These are phyloP conservation scores for Cercospora nicotianae DNA, from an alignment of 2,329 filamentous ascomycete species.

Conservation along the genomic window DNA sequence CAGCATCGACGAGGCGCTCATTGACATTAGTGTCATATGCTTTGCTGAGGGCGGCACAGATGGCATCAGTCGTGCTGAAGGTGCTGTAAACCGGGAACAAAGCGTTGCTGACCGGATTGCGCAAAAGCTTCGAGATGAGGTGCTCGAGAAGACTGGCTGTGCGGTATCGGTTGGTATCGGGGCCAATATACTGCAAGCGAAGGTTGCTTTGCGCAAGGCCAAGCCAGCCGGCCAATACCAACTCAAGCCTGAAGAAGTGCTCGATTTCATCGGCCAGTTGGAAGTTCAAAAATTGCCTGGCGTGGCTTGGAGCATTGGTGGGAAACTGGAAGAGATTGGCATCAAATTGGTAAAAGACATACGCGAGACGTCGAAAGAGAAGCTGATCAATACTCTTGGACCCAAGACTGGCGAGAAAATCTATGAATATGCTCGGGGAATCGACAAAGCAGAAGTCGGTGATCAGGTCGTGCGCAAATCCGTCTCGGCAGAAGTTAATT, in stretches of 20 bases:
- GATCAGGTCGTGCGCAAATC: slow-evolving; percentile 86
- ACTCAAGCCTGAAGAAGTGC: slow-evolving; percentile 75
- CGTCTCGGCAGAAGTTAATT: slow-evolving; percentile 95
- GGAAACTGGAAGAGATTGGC: slow-evolving; percentile 84
- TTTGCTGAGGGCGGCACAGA: slow-evolving; percentile 65
- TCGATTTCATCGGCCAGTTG: slow-evolving; percentile 74
- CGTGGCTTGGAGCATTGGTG: slow-evolving; percentile 85
- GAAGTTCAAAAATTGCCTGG: slow-evolving; percentile 82
- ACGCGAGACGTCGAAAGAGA: slow-evolving; percentile 72
- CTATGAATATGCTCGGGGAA: slow-evolving; percentile 85
- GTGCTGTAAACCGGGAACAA: slow-evolving; percentile 74
- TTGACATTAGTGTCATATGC: slow-evolving; percentile 77
- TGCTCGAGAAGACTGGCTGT: slow-evolving; percentile 76
- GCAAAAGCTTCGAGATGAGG: slow-evolving; percentile 61
- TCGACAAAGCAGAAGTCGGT: slow-evolving; percentile 82
- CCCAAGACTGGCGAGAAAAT: slow-evolving; percentile 91
- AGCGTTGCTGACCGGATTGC: slow-evolving; percentile 74
- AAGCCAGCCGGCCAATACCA: slow-evolving; percentile 94
- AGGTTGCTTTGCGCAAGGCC: slow-evolving; percentile 83
- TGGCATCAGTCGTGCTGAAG: slow-evolving; percentile 65
- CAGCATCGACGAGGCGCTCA: slow-evolving; percentile 89
- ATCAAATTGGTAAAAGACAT: slow-evolving; percentile 82
- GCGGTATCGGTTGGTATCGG: slow-evolving; percentile 92
- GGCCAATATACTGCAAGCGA: slow-evolving; percentile 84
- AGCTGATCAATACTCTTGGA: slow-evolving; percentile 69